Percentiles rank a stretch among this genome's conserved stretches.
Evolutionary conservation across 2,329 filamentous ascomycete genomes (phyloP).

Genomic region (Graphilbum sp.): DNA sequence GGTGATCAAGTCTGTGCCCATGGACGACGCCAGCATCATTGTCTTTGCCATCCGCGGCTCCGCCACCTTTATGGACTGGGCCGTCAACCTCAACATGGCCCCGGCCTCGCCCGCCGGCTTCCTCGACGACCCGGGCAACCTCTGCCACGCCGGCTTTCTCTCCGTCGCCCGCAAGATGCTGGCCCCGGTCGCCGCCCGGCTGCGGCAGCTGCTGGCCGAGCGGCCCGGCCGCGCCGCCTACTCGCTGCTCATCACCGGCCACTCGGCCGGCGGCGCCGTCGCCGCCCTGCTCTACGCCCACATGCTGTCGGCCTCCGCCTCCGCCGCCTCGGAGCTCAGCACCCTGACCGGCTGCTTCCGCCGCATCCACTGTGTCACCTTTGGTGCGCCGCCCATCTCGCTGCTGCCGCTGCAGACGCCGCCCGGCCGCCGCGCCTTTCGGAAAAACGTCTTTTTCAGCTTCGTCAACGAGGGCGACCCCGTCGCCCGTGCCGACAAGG

Average conservation of each 20-base stretch:
- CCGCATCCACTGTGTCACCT: conserved; percentile 69
- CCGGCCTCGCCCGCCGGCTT: conserved; percentile 52
- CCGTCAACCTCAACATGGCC: conserved; percentile 59
- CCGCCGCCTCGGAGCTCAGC: conserved; percentile 51
- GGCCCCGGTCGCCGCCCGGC: conserved; percentile 50
- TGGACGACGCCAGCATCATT: conserved; percentile 63
- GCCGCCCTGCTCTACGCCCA: conserved; percentile 67
- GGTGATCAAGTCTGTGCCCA: conserved; percentile 65
- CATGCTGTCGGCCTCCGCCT: conserved; percentile 47
- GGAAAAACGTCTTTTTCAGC: conserved; percentile 58
- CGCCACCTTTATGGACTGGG: conserved; percentile 71
- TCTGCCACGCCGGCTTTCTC: conserved; percentile 69
- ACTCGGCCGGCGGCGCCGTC: conserved; percentile 73
- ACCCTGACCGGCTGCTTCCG: conserved; percentile 55
- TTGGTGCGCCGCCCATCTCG: conserved; percentile 67
- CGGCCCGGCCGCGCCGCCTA: conserved; percentile 49
- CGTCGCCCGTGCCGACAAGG: conserved; percentile 58
- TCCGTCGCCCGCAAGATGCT: conserved; percentile 62
- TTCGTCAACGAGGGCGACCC: conserved; percentile 83
- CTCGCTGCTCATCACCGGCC: conserved; percentile 69
- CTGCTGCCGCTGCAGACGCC: conserved; percentile 43
- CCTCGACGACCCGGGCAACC: conserved; percentile 61
- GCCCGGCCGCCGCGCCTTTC: conserved; percentile 18
- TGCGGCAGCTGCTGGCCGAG: conserved; percentile 55
- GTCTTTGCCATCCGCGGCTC: conserved; percentile 75